Base-by-base conservation (phyloP, 257 asterid genomes). In the Plantago major region DNA sequence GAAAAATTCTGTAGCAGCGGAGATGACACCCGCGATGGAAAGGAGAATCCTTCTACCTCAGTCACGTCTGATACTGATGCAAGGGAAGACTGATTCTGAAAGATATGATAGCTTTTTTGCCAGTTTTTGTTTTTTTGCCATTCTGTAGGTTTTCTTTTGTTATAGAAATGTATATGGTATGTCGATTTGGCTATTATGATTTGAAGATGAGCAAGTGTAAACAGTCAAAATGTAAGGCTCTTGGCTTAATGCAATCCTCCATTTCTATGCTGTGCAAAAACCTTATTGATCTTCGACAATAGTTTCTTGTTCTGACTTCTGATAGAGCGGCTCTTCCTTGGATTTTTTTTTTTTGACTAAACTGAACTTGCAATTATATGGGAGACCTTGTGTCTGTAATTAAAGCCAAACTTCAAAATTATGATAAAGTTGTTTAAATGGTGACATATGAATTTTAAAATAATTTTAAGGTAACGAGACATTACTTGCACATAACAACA, bases 11-110 rank as follows among this genome's bases (percentile, higher is more conserved):
- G 40, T 42, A 60, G n/a, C n/a, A 64, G 68, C 44, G 56, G 60
- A 43, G 70, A 57, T 59, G 74, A 72, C 33, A 55, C 58, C 73
- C 63, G 60, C 18, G 83, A 81, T 67, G 76, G 49, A 14, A 64
- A 62, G 55, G 83, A 77, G 79, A 77, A 69, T 57, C 58, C 81
- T 14, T 65, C 77, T 28, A 66, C 70, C 63, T 63, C 78, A 46
- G 79, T 69, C 66, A n/a, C 64, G 3, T 55, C 71, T 40, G 43
- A 55, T 58, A 60, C 71, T 59, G 79, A 71, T 60, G 71, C 71
- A 63, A 72, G 63, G 46, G 17, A 60, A 16, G 59, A 59, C 65
- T 66, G 75, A 71, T 65, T 58, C 30, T 16, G 53, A 38, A 13
- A 10, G 54, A 38, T 26, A 53, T 60, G 47, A 69, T 26, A 33